Base-by-base conservation (phyloP, 495 filamentous ascomycete genomes). In the Talaromyces thailandensis region DNA sequence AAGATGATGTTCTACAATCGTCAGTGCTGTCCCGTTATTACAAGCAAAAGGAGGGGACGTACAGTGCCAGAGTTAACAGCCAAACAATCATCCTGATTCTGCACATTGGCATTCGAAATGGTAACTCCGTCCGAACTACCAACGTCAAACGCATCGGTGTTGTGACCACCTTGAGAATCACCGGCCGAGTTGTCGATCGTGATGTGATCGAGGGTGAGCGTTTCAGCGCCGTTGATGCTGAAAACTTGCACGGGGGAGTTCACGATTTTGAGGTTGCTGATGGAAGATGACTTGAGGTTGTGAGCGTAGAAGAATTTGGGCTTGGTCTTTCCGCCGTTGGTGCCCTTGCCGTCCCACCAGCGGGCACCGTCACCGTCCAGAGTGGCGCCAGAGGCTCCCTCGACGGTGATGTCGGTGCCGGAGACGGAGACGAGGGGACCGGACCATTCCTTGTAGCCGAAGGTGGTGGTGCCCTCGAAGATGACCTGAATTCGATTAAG, bases 111-210 rank as follows among this genome's bases (percentile, higher is more conserved):
- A n/a, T 77, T 76, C 23, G 70, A 71, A 66, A 88, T 86, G 40
- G 75, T 81, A 18, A 86, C 73, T 16, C 76, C 73, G 40, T 71
- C 77, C 6, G 69, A 75, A 12, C 70, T 70, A 55, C 83, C 79
- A 63, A 89, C 73, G 63, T 88, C 86, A 67, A 88, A 89, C 12
- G 75, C 86, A 67, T 88, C 86, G 8, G 86, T 88, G 73, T 88
- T 89, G 64, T 86, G 82, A 31, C 80, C 85, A 6, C 63, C 71
- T 28, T 68, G 66, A 12, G 60, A 63, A 58, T 84, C 79, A 26
- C 84, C 86, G 16, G 74, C 84, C 2, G 76, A 76, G 75, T 88
- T 84, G 61, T 88, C 82, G 64, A 88, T 80, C 4, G 80, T 85
- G 64, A 88, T 76, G 26, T 70, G 64, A 48, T 69, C 68, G 18